Percentiles rank a stretch among this genome's conserved stretches.
These are phyloP conservation scores for Carex pumila DNA, from an alignment of 176 grass and related monocot genomes.

Conservation along the genomic window DNA sequence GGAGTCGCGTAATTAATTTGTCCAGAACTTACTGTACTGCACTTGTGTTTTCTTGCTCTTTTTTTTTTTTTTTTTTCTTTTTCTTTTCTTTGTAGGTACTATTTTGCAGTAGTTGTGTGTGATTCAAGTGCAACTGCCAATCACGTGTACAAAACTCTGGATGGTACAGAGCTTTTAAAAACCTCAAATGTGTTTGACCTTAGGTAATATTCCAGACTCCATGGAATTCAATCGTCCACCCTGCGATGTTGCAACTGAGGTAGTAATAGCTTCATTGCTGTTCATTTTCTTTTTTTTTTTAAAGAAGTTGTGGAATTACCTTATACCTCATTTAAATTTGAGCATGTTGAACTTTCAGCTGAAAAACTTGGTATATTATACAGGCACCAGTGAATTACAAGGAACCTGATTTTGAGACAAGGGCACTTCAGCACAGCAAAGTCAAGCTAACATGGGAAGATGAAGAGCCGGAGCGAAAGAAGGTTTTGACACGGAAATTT, in stretches of 20 bases:
- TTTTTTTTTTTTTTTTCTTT: background rate
- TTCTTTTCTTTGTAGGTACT: conserved; percentile 53
- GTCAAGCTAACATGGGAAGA: conserved; percentile 85
- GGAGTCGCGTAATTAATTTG: background rate
- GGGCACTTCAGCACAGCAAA: conserved; percentile 69
- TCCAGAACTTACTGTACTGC: background rate
- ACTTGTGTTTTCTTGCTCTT: background rate
- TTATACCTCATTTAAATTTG: background rate
- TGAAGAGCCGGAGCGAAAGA: conserved; percentile 78
- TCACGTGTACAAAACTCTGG: conserved; percentile 76
- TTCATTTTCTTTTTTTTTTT: background rate
- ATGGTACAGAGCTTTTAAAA: conserved; percentile 77
- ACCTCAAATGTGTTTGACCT: conserved; percentile 79
- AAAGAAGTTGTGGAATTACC: background rate
- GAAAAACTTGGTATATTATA: background rate
- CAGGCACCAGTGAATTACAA: conserved; percentile 66
- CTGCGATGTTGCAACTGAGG: conserved; percentile 64
- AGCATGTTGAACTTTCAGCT: background rate
- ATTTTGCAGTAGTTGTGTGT: conserved; percentile 72
- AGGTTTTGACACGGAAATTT: conserved; percentile 67
- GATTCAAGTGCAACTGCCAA: conserved; percentile 80
- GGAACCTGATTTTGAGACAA: conserved; percentile 70
- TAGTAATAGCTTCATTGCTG: background rate
- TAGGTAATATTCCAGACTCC: conserved; percentile 65
- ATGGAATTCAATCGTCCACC: conserved; percentile 70